Evolutionary conservation across 2,329 filamentous ascomycete species (phyloP), one percentile per base, ranked within the genome.

Genomic region (Geosmithia putterillii): DNA sequence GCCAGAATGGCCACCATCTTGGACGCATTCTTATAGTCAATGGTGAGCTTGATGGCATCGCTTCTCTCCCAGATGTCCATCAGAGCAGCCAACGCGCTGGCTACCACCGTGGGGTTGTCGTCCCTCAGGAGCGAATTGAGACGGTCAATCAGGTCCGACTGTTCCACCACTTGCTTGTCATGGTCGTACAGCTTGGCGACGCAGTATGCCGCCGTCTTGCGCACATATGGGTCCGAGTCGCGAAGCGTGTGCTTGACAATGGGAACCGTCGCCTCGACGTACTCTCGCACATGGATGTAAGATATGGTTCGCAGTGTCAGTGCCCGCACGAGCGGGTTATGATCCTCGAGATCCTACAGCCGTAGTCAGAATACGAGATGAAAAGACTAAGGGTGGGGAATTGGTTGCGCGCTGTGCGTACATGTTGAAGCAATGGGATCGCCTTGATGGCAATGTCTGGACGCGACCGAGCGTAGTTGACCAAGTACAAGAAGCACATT

Each of bases 1-100:
- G 92, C 83, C 20, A 98, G 65, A 47, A 98, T 96, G 38, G 92
- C 88, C 32, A 96, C 88, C 71, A 98, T 92, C 66, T 98, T 98
- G 42, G 90, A 96, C 21, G 92, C 92, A 64, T 94, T 98, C 48
- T 80, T 79, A 59, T 98, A 96, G 65, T 98, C 92, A 54, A 98
- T 95, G 3, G 92, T 96, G 49, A 98, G 79, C 60, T 95, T 95
- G 63, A 98, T 98, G 46, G 85, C 87, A 62, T 96, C 90, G 59
- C 89, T 96, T 46, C 90, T 76, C 61, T 96, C 92, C 92, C 92
- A 98, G 41, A 98, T 96, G 62, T 98, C 92, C 78, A 95, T 92
- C 55, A 98, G 62, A 32, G 85, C 75, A 21, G 92, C 90, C 48
- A 98, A 65, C 7, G 94, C 89, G 58, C 89, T 95, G 10, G 92